Conservation (phyloP, 1,284 basidiomycete genomes). For the Cronartium ribicola region DNA sequence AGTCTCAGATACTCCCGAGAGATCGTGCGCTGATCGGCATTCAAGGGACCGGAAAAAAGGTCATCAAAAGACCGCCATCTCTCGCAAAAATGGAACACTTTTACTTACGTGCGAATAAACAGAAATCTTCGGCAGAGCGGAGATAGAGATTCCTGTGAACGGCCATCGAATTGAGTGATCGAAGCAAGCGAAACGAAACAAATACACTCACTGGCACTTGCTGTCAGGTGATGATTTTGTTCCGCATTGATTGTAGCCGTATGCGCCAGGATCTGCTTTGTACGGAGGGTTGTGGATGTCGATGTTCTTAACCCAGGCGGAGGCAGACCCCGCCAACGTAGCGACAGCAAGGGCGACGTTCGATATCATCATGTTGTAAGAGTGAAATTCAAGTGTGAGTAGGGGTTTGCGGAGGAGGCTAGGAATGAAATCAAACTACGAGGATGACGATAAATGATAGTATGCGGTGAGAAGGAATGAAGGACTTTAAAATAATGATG, state of each 20-base stretch:
- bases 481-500: too few relatives aligned
- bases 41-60: background rate
- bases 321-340: background rate
- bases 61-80: background rate
- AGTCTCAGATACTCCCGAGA: constrained; percentile 32
- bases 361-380: constrained; percentile 2
- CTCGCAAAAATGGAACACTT: too few relatives aligned
- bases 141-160: constrained; percentile 21
- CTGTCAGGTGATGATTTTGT: constrained; percentile 20
- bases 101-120: constrained; percentile 33
- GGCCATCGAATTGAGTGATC: background rate
- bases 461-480: too few relatives aligned
- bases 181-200: background rate
- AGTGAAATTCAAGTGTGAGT: background rate
- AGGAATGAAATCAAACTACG: background rate
- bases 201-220: constrained; percentile 30
- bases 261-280: constrained; percentile 21
- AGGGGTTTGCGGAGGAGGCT: background rate
- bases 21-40: constrained; percentile 8
- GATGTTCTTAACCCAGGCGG: constrained; percentile 25
- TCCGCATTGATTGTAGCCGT: constrained; percentile 34
- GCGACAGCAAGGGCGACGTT: background rate
- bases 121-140: constrained; percentile 28
- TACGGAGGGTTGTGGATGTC: constrained; percentile 9
- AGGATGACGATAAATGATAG: too few relatives aligned